Evolutionary conservation across 495 filamentous ascomycete genomes (phyloP).

Genomic region (Penicillium malachiteum): DNA sequence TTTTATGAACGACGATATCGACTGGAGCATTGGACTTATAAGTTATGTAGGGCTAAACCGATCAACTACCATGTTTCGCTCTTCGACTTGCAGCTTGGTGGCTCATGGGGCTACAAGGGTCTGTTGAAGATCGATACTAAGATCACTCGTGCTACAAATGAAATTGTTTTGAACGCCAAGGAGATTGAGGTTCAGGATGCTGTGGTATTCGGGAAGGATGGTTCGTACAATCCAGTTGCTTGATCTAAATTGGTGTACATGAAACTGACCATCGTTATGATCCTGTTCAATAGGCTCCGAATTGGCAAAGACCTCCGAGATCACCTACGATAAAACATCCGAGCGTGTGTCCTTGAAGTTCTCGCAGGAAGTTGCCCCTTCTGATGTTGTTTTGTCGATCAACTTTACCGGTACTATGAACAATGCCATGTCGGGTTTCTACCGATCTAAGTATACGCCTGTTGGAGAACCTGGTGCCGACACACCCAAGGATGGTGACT

Average conservation of each 20-base stretch:
- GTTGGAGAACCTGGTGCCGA: slow-evolving; percentile 62
- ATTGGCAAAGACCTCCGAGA: slow-evolving; percentile 58
- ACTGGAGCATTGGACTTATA: neutral
- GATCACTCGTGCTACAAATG: slow-evolving; percentile 60
- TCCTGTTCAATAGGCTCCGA: slow-evolving; percentile 22
- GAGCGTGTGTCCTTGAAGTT: slow-evolving; percentile 78
- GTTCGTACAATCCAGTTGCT: slow-evolving; percentile 12
- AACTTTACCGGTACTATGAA: slow-evolving; percentile 86
- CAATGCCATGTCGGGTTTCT: slow-evolving; percentile 95
- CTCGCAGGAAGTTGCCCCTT: slow-evolving; percentile 57
- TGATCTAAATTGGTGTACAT: neutral
- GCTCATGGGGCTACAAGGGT: slow-evolving; percentile 79
- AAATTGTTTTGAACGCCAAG: slow-evolving; percentile 71
- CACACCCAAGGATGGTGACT: slow-evolving; percentile 74
- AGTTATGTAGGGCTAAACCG: slow-evolving; percentile 65
- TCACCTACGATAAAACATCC: slow-evolving; percentile 74
- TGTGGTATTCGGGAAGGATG: slow-evolving; percentile 34
- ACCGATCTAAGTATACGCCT: slow-evolving; percentile 91
- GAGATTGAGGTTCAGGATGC: slow-evolving; percentile 43
- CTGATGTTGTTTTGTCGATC: slow-evolving; percentile 65
- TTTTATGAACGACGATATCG: neutral
- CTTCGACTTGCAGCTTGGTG: slow-evolving; percentile 69
- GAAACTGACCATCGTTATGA: slow-evolving; percentile 9
- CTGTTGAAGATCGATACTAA: slow-evolving; percentile 63
- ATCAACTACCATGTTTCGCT: slow-evolving; percentile 82